phyloP scores from a whole-genome alignment of 2,329 filamentous ascomycete genomes.

The Aspergillus viridinutans region DNA sequence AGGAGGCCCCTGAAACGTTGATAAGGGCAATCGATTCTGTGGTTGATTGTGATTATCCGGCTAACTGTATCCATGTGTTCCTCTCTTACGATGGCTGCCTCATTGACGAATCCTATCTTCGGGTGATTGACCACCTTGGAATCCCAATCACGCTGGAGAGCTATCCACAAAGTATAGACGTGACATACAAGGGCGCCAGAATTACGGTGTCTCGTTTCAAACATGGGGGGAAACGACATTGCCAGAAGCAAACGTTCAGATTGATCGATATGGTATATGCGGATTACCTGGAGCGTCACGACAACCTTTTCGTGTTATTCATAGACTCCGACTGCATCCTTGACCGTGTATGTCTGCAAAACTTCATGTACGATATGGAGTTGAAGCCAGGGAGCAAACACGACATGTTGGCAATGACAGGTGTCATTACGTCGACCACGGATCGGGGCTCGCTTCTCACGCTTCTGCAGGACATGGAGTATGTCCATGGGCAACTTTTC shows the following conservation, averaged over 20 bases:
- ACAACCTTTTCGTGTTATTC: constrained; percentile 92
- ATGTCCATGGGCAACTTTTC: constrained; percentile 93
- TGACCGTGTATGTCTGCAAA: constrained; percentile 86
- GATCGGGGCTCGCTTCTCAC: constrained; percentile 85
- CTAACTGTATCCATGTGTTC: constrained; percentile 89
- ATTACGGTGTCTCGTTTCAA: constrained; percentile 89
- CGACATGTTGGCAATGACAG: constrained; percentile 96
- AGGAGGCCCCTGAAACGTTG: constrained; percentile 79
- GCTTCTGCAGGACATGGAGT: constrained; percentile 94
- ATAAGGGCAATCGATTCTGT: constrained; percentile 86
- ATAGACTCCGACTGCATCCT: constrained; percentile 97
- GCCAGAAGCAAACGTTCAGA: constrained; percentile 88
- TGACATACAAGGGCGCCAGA: constrained; percentile 74
- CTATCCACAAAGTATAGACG: constrained; percentile 87
- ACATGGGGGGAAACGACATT: constrained; percentile 89
- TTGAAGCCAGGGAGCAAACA: constrained; percentile 85
- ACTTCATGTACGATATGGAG: constrained; percentile 99
- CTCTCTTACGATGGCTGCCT: constrained; percentile 90
- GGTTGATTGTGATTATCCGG: constrained; percentile 88
- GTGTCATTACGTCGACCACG: constrained; percentile 92
- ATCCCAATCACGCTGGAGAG: constrained; percentile 67
- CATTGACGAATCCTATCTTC: constrained; percentile 83
- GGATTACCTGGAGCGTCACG: constrained; percentile 78
- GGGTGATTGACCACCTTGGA: constrained; percentile 78
- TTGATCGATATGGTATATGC: constrained; percentile 91